Evolutionary conservation across 352 stramenopile species (phyloP), one percentile per base, ranked within the genome.

Genomic region (Peronospora belbahrii): DNA sequence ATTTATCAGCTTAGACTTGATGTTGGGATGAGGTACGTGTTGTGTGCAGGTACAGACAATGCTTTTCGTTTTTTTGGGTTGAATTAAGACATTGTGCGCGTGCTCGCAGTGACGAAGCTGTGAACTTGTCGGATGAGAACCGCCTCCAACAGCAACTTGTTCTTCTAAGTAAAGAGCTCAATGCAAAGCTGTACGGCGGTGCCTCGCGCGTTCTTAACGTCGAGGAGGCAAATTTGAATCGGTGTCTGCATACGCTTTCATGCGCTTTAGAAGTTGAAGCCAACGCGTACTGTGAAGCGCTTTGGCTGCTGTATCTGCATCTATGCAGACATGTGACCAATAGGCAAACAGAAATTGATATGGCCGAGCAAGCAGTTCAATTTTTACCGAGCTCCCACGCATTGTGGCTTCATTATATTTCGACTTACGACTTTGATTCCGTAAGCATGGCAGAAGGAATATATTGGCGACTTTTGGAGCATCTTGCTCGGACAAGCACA

Each of bases 1-100:
- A 64, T 83, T 27, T 55, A 56, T 28, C 63, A 83, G 19, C 60
- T 83, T 28, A 49, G 71, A 13, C 52, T 83, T 24, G 65, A 76
- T 39, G 42, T 67, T 38, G 52, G 37, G 4, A 23, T 53, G 1
- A 74, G 67, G 70, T 76, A 59, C 28, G 52, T 38, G 14, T 20
- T 46, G 19, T 9, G 4, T 33, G 11, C 27, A n/a, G 6, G 27
- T 8, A 11, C 4, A 15, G 7, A 28, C 7, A 6, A 9, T 28
- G 24, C 24, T 14, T n/a, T 34, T 11, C 1, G 17, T 18, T 44
- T 7, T 35, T 23, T 13, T 25, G 13, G 34, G 9, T 54, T 23
- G 41, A 18, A 32, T 11, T 25, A 5, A 17, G 15, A 25, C 35
- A 5, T 23, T 23, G 17, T 42, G 43, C 41, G 48, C 17, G 32